Evolutionary conservation across 2,329 filamentous ascomycete genomes (phyloP), one percentile per base, ranked within the genome.

Genomic region (Hyphodiscus sp.): DNA sequence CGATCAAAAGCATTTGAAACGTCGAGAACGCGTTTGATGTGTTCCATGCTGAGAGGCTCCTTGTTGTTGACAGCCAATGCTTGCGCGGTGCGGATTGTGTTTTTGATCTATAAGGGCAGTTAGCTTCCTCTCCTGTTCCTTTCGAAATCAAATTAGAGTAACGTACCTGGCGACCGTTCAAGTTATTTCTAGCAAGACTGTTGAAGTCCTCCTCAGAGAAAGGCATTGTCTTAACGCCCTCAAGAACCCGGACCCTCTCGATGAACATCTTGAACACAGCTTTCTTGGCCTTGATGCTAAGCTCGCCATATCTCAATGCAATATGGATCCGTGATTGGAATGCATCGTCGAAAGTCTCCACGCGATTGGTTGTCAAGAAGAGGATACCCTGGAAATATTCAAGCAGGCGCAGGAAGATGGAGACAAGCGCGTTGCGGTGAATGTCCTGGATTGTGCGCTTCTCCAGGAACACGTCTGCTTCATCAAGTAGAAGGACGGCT

Each of bases 381-480:
- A 95, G 70, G 50, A 95, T 95, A 2, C 91, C 91, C 66, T 95
- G 88, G 72, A 95, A 95, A 69, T 95, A 96, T 70, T 96, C 91
- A 0, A 96, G 76, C 53, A 92, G 77, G 0, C 90, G 83, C 2
- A 96, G 74, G 75, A 96, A 96, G 63, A 95, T 89, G 67, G 85
- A 89, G 50, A 95, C 91, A 1, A 94, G 80, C 0, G 87, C 86
- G 62, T 95, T 95, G 54, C 90, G 85, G 66, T 91, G 86, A 50
- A 95, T 85, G 63, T 95, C 89, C 58, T 89, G 85, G 64, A 90
- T 84, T 47, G 89, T 87, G 1, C 90, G 83, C 69, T 89, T 87
- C 73, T 95, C 88, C 10, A 95, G 74, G 71, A 91, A 91, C 4
- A 91, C 86, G 62, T 92, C 88, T 1, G 87, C 89, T 71, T 95